Evolutionary conservation across 2,329 filamentous ascomycete species (phyloP).

Genomic region (Sporothrix brunneoviolacea): DNA sequence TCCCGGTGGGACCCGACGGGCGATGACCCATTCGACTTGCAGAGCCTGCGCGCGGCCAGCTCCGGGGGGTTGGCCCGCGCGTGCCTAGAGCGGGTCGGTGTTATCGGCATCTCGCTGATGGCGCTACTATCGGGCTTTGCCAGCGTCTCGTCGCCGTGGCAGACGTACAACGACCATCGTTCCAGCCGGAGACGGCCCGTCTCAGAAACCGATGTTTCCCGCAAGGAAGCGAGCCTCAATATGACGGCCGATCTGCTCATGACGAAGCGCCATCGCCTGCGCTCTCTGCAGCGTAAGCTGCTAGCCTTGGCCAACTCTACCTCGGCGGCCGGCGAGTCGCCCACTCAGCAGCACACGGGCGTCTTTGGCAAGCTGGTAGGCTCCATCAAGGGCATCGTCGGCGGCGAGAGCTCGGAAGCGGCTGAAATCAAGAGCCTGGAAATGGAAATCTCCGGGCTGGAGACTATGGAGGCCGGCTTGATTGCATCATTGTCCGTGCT

Average conservation of each 20-base stretch:
- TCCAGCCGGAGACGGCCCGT: constrained; percentile 45
- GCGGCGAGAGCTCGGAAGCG: constrained; percentile 51
- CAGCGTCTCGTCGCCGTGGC: constrained; percentile 81
- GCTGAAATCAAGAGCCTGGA: constrained; percentile 59
- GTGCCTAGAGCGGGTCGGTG: constrained; percentile 64
- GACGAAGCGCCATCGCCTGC: constrained; percentile 66
- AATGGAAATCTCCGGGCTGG: constrained; percentile 71
- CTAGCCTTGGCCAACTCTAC: constrained; percentile 16
- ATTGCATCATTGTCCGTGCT: constrained; percentile 58
- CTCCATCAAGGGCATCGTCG: constrained; percentile 41
- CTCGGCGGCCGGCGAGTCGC: constrained; percentile 11
- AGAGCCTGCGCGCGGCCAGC: constrained; percentile 1
- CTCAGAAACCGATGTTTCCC: constrained; percentile 65
- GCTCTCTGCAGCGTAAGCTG: constrained; percentile 60
- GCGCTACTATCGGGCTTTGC: constrained; percentile 83
- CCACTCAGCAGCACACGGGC: constrained; percentile 30
- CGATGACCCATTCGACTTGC: constrained; percentile 4
- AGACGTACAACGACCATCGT: constrained; percentile 64
- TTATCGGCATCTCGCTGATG: constrained; percentile 82
- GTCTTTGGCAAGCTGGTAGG: constrained; percentile 66
- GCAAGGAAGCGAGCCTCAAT: constrained; percentile 72
- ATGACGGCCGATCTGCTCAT: constrained; percentile 73
- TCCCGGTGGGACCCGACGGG: constrained; percentile 14
- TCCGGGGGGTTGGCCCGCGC: constrained; percentile 38
- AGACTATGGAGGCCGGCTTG: constrained; percentile 70